phyloP scores from a whole-genome alignment of 352 stramenopile species.

The Globisporangium echinulatum region DNA sequence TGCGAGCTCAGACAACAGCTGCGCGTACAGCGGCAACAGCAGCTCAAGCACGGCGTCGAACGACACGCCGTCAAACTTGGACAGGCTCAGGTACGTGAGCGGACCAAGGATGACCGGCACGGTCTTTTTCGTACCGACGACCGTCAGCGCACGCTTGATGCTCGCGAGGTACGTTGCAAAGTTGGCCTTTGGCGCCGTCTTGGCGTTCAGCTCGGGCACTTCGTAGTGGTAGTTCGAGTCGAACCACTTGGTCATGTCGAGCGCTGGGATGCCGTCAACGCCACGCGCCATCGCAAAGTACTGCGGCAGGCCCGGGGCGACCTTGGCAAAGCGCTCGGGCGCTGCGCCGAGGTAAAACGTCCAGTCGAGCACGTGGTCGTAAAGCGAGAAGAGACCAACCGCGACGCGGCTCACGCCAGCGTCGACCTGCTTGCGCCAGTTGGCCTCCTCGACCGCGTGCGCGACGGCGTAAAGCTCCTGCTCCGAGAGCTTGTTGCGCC shows the following conservation, averaged over 20 bases:
- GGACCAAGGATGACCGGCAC: slow-evolving; percentile 79
- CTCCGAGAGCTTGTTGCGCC: slow-evolving; percentile 77
- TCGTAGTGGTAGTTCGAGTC: slow-evolving; percentile 96
- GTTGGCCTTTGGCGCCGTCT: slow-evolving; percentile 67
- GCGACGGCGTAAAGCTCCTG: slow-evolving; percentile 76
- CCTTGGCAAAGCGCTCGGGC: slow-evolving; percentile 66
- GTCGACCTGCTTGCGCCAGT: slow-evolving; percentile 83
- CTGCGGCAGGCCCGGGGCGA: slow-evolving; percentile 50
- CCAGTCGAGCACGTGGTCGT: slow-evolving; percentile 90
- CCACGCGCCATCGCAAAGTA: slow-evolving; percentile 91
- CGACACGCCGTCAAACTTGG: slow-evolving; percentile 73
- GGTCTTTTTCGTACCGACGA: slow-evolving; percentile 78
- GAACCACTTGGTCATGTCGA: slow-evolving; percentile 95
- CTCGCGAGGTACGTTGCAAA: slow-evolving; percentile 66
- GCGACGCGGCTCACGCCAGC: slow-evolving; percentile 72
- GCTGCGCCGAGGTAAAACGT: slow-evolving; percentile 77
- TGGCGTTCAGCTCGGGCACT: slow-evolving; percentile 84
- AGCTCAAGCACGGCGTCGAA: slow-evolving; percentile 64
- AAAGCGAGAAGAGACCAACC: slow-evolving; percentile 87
- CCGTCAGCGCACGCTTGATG: slow-evolving; percentile 72
- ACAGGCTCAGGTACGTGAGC: slow-evolving; percentile 75
- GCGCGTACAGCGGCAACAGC: slow-evolving; percentile 76
- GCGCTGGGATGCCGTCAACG: slow-evolving; percentile 82
- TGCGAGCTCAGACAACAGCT: slow-evolving; percentile 66
- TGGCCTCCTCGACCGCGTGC: slow-evolving; percentile 68